phyloP scores from a whole-genome alignment of 306 rosid species.

The Fragaria iinumae region DNA sequence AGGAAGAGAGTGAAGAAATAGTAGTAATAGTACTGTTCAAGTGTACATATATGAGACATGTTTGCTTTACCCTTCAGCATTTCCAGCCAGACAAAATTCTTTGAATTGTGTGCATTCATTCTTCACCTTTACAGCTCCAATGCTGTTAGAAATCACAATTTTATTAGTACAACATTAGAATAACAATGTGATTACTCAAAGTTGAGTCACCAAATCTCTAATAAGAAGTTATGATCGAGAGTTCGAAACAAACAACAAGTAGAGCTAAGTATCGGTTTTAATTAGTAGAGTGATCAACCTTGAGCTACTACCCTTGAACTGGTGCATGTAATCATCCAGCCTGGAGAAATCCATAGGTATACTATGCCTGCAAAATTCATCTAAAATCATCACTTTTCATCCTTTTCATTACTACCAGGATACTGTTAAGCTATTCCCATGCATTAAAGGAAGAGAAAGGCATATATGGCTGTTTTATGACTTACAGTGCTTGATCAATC shows the following conservation, averaged over 20 bases:
- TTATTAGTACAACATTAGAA: constrained; percentile 8
- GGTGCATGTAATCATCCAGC: constrained; percentile 70
- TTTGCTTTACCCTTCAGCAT: constrained; percentile 55
- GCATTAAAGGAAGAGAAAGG: not conserved
- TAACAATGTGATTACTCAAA: not conserved
- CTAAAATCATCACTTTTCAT: not conserved
- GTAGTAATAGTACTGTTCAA: not conserved
- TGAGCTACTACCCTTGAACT: constrained; percentile 77
- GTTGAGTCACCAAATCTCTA: not conserved
- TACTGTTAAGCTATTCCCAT: not conserved
- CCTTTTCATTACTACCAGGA: not conserved
- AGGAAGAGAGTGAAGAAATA: not conserved
- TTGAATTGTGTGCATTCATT: constrained; percentile 50
- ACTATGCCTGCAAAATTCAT: constrained; percentile 35
- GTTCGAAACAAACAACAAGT: not conserved
- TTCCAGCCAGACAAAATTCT: constrained; percentile 60
- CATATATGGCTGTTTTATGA: not conserved
- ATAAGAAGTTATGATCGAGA: not conserved
- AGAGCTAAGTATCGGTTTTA: not conserved
- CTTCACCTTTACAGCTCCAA: constrained; percentile 80
- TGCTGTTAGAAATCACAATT: constrained; percentile 35
- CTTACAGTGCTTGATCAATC: constrained; percentile 67
- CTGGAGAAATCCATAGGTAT: constrained; percentile 43
- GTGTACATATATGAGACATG: not conserved
- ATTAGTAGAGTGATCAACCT: constrained; percentile 37